phyloP scores from a whole-genome alignment of 1,284 basidiomycete genomes.

The Rhodotorula sp. region DNA sequence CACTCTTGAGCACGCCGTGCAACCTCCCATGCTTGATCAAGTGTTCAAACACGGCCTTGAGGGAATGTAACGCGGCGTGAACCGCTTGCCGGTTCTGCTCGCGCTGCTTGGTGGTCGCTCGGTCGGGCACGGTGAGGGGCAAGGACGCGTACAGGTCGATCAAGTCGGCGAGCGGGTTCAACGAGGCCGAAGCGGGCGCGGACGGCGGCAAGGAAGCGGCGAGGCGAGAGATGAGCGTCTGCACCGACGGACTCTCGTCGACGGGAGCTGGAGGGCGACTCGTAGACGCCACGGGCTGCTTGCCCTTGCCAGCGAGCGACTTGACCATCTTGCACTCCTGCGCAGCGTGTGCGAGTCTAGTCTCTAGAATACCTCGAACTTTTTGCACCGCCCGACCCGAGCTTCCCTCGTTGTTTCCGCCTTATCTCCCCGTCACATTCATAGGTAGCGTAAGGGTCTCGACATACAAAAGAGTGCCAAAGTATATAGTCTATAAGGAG shows the following conservation, averaged over 20 bases:
- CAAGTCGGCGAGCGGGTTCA: conserved; percentile 78
- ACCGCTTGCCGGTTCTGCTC: conserved; percentile 52
- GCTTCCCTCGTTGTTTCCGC: not conserved
- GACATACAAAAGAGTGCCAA: too few relatives aligned
- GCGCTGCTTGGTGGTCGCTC: conserved; percentile 48
- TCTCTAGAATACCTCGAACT: not conserved
- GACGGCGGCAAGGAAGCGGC: conserved; percentile 32
- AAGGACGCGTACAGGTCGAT: conserved; percentile 54
- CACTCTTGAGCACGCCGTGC: conserved; percentile 45
- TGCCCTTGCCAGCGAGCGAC: conserved; percentile 1
- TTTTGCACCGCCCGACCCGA: not conserved
- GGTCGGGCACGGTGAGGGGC: conserved; percentile 43
- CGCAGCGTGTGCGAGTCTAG: not conserved
- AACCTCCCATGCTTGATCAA: conserved; percentile 64
- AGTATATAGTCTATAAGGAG: too few relatives aligned
- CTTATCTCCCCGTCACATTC: not conserved
- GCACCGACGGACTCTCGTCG: not conserved
- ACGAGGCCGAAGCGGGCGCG: conserved; percentile 40
- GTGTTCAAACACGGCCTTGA: conserved; percentile 74
- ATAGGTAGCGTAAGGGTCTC: too few relatives aligned
- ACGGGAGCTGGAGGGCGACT: not conserved
- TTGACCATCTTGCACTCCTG: not conserved
- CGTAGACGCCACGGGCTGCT: conserved; percentile 8
- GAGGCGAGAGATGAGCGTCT: conserved; percentile 29
- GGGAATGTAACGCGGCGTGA: conserved; percentile 74